phyloP scores from a whole-genome alignment of 371 early-diverging fungal genomes.

The Mortierella sp. region DNA sequence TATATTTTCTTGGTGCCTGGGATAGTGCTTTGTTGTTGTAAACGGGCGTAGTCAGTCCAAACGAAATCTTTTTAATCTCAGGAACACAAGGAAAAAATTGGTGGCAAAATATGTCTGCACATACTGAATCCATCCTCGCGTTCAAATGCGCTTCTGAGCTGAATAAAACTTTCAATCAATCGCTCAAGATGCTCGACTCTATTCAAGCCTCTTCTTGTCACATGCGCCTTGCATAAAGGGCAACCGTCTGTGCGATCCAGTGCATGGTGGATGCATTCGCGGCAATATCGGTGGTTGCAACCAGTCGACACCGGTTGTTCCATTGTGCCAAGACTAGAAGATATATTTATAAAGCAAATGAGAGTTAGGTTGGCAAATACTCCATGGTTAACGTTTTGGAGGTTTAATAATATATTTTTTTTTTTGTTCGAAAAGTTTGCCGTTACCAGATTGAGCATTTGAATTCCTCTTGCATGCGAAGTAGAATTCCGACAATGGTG shows the following conservation, averaged over 20 bases:
- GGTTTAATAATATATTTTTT: neutral
- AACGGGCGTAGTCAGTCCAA: neutral
- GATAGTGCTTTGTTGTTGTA: conserved; percentile 32
- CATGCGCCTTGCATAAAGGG: conserved; percentile 50
- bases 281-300: conserved; percentile 55
- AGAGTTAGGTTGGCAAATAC: neutral
- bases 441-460: conserved; percentile 56
- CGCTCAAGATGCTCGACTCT: conserved; percentile 31
- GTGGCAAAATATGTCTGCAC: conserved; percentile 9
- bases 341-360: neutral
- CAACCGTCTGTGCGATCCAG: conserved; percentile 37
- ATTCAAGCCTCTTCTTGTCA: conserved; percentile 41
- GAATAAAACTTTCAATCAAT: conserved; percentile 29
- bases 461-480: conserved; percentile 55
- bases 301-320: conserved; percentile 37
- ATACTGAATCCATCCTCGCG: conserved; percentile 32
- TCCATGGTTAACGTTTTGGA: neutral
- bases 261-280: conserved; percentile 42
- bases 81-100: conserved; percentile 11
- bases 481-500: conserved; percentile 43
- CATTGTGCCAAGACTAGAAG: conserved; percentile 40
- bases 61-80: neutral
- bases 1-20: conserved; percentile 32
- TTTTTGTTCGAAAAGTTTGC: neutral
- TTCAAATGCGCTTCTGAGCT: conserved; percentile 43